Evolutionary conservation across 83 land plant species (phyloP).

Genomic region (Diphasiastrum complanatum): DNA sequence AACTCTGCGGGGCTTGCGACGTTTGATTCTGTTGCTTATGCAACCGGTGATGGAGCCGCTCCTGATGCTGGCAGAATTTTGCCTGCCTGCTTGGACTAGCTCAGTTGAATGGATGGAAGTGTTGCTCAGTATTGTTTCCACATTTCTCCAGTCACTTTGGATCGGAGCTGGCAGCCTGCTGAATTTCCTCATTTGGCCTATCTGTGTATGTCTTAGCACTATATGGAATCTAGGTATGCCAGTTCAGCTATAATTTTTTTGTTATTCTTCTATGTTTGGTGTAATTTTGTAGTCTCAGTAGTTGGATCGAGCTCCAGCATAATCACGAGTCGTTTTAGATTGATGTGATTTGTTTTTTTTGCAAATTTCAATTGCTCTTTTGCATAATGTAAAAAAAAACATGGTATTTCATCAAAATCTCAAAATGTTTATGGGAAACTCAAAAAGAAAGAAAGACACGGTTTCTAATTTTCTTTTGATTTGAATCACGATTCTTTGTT

Average conservation of each 20-base stretch:
- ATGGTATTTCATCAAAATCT: no score
- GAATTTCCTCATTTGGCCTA: conserved; percentile 44
- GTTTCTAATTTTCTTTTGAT: no score
- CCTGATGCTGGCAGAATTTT: conserved; percentile 30
- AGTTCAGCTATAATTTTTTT: no score
- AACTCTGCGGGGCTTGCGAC: conserved; percentile 30
- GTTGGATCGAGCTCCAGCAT: no score
- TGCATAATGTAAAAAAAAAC: no score
- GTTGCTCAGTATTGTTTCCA: conserved; percentile 30
- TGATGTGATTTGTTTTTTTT: no score
- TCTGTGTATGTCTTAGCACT: conserved; percentile 26
- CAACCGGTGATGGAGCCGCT: conserved; percentile 61
- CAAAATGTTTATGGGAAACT: no score
- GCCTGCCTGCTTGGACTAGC: conserved; percentile 56
- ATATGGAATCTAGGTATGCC: conserved; percentile 43
- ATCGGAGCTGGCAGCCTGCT: conserved; percentile 23
- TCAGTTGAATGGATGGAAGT: conserved; percentile 30
- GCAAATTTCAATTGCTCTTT: no score
- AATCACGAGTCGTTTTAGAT: no score
- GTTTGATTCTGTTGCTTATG: conserved; percentile 39
- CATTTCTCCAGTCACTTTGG: conserved; percentile 27
- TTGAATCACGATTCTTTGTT: no score
- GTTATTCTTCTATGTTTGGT: not conserved
- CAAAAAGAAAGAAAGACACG: no score
- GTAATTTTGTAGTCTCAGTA: not conserved